Percentiles rank a stretch among this genome's conserved stretches.
phyloP scores from a whole-genome alignment of 1,284 basidiomycete genomes.

The Apiotrichum siamense region DNA sequence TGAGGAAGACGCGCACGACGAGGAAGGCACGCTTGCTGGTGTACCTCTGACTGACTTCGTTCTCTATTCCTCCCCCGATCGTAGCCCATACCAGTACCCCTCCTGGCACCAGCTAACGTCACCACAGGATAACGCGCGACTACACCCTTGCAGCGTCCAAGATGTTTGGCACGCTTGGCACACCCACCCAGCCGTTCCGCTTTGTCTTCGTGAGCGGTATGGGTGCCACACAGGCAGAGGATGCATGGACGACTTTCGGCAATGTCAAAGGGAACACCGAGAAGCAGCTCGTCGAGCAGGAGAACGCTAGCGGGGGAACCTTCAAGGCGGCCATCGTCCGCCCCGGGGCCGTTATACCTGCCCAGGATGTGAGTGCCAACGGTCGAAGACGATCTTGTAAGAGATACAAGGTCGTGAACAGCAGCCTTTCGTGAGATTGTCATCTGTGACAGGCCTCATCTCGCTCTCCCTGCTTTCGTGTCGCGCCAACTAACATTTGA shows the following conservation, averaged over 20 bases:
- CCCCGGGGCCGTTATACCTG: slow-evolving; percentile 25
- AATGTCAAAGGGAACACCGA: slow-evolving; percentile 27
- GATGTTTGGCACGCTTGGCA: slow-evolving; percentile 22
- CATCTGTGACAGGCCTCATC: too few relatives aligned
- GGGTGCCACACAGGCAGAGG: slow-evolving; percentile 21
- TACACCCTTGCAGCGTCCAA: slow-evolving; percentile 20
- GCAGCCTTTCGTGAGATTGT: too few relatives aligned
- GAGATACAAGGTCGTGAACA: too few relatives aligned
- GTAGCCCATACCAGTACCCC: neutral
- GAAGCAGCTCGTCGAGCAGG: slow-evolving; percentile 13
- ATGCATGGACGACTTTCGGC: slow-evolving; percentile 15
- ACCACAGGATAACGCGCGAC: slow-evolving; percentile 33
- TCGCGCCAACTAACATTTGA: too few relatives aligned
- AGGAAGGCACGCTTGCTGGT: too few relatives aligned
- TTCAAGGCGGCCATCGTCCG: slow-evolving; percentile 22
- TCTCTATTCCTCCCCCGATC: neutral
- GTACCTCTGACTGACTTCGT: too few relatives aligned
- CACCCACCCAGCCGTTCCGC: slow-evolving; percentile 18
- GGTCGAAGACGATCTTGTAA: too few relatives aligned
- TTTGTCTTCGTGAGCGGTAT: slow-evolving; percentile 31
- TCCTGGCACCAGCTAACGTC: neutral
- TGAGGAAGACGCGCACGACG: too few relatives aligned
- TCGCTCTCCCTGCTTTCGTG: too few relatives aligned
- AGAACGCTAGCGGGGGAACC: slow-evolving; percentile 4
- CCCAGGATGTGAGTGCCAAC: slow-evolving; percentile 23